These are phyloP conservation scores for Dactylis glomerata DNA, from an alignment of 176 grass and related monocot genomes.

Conservation along the genomic window DNA sequence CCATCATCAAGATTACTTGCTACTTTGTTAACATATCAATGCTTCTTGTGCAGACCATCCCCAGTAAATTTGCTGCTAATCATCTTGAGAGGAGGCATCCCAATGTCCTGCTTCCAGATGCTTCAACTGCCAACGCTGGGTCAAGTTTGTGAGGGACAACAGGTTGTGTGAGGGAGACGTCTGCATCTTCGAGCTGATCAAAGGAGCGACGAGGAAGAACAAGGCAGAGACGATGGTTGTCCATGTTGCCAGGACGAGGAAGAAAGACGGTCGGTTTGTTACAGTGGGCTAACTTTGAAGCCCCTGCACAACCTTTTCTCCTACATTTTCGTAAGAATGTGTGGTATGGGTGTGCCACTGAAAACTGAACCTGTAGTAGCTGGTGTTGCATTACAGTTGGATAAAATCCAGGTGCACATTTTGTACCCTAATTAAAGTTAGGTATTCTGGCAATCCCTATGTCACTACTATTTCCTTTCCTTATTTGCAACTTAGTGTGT, in stretches of 20 bases:
- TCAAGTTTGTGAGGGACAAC: constrained; percentile 12
- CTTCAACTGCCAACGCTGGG: constrained; percentile 10
- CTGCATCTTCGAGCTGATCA: no score
- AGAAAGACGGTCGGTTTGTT: neutral
- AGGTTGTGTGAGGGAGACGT: constrained; percentile 8
- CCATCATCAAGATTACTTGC: neutral
- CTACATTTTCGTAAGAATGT: neutral
- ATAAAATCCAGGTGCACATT: no score
- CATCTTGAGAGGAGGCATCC: constrained; percentile 9
- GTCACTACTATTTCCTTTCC: no score
- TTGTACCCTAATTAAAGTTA: no score
- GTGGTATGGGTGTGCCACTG: neutral
- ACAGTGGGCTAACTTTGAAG: neutral
- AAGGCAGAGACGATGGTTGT: no score
- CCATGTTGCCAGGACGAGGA: neutral
- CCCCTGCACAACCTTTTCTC: neutral
- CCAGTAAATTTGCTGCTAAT: constrained; percentile 13
- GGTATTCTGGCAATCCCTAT: neutral
- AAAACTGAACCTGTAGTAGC: neutral
- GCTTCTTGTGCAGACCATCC: constrained; percentile 22
- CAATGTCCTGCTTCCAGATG: neutral
- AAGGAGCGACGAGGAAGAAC: no score
- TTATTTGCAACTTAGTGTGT: no score
- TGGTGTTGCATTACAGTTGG: neutral
- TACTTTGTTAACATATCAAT: neutral